Evolutionary conservation across 768 basidiomycete genomes (phyloP), one percentile per base, ranked within the genome.

Genomic region (Suillus subalutaceus): DNA sequence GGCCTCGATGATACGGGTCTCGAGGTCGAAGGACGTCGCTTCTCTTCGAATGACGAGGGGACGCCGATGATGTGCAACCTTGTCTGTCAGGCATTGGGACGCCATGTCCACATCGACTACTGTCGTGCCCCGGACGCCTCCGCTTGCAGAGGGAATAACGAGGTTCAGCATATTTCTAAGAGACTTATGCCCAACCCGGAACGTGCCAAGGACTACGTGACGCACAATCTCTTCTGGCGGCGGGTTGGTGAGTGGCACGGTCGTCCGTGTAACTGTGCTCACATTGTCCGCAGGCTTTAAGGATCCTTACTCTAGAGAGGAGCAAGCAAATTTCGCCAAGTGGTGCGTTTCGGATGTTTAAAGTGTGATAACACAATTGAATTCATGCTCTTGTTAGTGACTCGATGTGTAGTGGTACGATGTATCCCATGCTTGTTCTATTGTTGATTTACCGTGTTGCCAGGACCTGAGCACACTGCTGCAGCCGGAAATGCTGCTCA

Each of bases 241-340:
- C 80, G 88, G 23, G 80, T 81, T 66, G 88, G 88, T 87, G 63
- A 40, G 78, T 70, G n/a, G 7, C 2, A n/a, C 2, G 4, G 2
- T 6, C 23, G 41, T 5, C 0, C 0, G 44, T 5, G 9, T 40
- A 16, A 30, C 20, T 37, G 43, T 26, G 2, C 46, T 26, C 16
- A 43, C 30, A 12, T 63, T 12, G 69, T 62, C n/a, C 53, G 15
- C 57, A 87, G 87, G 84, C 13, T 88, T 88, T 77, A 86, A 83
- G 78, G 87, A 89, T 70, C 87, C 88, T 0, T 89, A 89, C 65
- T 82, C 86, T 26, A 79, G 79, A 20, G 85, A 87, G 44, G 86
- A 88, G 57, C 84, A 84, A 69, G 59, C 78, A 1, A 80, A 82
- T 55, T 89, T 88, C 70, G 74, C 77, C 48, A 52, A 1, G 26